Conservation (phyloP, 1,139 yeast species). For the Eremothecium gossypii region DNA sequence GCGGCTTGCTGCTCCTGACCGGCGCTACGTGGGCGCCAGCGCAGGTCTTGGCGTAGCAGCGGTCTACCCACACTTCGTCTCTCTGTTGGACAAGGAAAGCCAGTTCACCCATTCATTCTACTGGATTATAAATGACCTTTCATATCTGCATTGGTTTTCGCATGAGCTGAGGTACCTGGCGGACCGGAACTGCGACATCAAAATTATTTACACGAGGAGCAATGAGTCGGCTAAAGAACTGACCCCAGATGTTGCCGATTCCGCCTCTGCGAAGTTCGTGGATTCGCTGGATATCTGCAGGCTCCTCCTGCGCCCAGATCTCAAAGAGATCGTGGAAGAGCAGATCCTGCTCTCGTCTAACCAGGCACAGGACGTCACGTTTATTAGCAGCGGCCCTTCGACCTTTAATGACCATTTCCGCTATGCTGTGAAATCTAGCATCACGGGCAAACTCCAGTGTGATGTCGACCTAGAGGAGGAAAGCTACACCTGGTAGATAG, state of each 20-base stretch:
- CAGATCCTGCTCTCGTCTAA: slow-evolving; percentile 27
- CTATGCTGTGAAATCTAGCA: slow-evolving; percentile 23
- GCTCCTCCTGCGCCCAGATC: slow-evolving; percentile 37
- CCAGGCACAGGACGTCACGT: slow-evolving; percentile 14
- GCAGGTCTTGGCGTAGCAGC: slow-evolving; percentile 27
- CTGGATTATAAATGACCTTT: slow-evolving; percentile 20
- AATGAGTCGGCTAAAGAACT: slow-evolving; percentile 1
- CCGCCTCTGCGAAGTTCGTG: background rate
- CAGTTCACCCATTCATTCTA: slow-evolving; percentile 11
- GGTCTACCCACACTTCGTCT: slow-evolving; percentile 18
- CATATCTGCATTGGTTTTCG: slow-evolving; percentile 34
- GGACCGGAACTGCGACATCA: slow-evolving; percentile 23
- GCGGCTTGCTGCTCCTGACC: slow-evolving; percentile 9
- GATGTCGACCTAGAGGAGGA: slow-evolving; percentile 37
- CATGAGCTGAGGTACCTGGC: slow-evolving; percentile 30
- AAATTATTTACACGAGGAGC: slow-evolving; percentile 3
- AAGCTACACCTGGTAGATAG: slow-evolving; percentile 34
- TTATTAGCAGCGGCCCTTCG: slow-evolving; percentile 39
- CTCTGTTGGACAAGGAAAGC: slow-evolving; percentile 6
- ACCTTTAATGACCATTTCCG: slow-evolving; percentile 35
- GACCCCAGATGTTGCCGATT: background rate
- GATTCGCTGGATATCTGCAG: slow-evolving; percentile 7
- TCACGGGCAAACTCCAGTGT: slow-evolving; percentile 21
- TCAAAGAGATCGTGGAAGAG: slow-evolving; percentile 31
- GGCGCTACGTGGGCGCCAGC: slow-evolving; percentile 19